phyloP scores from a whole-genome alignment of 169 alveolate species.

The Plasmodium gaboni region DNA sequence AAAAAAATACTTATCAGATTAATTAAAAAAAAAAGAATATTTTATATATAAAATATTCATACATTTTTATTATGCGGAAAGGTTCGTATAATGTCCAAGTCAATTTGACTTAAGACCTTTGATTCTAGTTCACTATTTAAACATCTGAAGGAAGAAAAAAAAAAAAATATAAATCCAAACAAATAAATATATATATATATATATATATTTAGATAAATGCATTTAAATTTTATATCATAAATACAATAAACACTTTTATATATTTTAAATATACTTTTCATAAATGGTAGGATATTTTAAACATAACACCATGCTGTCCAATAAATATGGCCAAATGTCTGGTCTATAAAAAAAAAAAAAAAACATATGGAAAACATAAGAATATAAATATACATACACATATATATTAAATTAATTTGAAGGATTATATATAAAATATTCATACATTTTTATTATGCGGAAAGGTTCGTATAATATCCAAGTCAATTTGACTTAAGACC shows the following conservation, averaged over 20 bases:
- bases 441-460: constrained; percentile 86
- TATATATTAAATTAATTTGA: constrained; percentile 6
- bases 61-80: constrained; percentile 88
- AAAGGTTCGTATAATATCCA: constrained; percentile 89
- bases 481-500: constrained; percentile 86
- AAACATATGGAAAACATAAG: no score
- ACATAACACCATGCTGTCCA: constrained; percentile 63
- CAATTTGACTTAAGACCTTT: constrained; percentile 86
- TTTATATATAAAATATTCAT: constrained; percentile 23
- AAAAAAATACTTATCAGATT: constrained; percentile 6
- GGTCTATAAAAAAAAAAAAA: constrained; percentile 25
- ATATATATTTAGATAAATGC: not conserved
- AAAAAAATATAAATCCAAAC: not conserved
- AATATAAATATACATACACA: no score
- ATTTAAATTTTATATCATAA: no score
- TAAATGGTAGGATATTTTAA: constrained; percentile 67
- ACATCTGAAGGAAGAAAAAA: constrained; percentile 13
- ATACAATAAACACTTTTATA: not conserved
- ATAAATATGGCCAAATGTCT: constrained; percentile 71
- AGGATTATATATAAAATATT: constrained; percentile 1
- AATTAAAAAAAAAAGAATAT: no score
- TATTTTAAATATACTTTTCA: constrained; percentile 42
- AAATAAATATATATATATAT: no score
- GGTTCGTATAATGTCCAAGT: constrained; percentile 88
- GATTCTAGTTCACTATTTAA: constrained; percentile 80